phyloP scores from a whole-genome alignment of 23 red algal genomes.

The Chondrus crispus region DNA sequence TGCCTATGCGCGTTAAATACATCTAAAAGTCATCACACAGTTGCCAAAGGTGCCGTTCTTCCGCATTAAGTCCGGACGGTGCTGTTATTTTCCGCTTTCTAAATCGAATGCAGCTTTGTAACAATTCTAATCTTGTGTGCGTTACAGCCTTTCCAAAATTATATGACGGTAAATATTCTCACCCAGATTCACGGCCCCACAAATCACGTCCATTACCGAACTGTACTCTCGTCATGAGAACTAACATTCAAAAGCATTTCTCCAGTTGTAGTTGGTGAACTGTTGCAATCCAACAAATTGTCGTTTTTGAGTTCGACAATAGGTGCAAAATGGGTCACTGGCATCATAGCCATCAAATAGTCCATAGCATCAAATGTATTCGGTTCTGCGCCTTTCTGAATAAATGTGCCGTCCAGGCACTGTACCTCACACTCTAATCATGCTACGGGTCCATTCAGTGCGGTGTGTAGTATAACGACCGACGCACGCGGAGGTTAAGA shows the following conservation, averaged over 20 bases:
- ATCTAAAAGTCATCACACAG: neutral
- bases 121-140: neutral
- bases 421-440: no score
- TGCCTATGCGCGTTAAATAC: neutral
- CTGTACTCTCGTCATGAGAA: neutral
- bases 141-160: conserved; percentile 4
- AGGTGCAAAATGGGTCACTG: neutral
- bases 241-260: neutral
- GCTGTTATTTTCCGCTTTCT: neutral
- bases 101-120: neutral
- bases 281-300: neutral
- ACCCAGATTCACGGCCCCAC: neutral
- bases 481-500: no score
- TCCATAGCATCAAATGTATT: no score
- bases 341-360: neutral
- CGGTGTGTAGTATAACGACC: no score
- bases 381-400: no score
- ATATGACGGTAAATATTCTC: neutral
- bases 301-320: neutral
- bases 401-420: no score
- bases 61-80: no score
- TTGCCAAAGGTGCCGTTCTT: no score
- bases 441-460: no score
- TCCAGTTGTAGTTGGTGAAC: neutral
- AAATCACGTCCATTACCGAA: neutral